Evolutionary conservation across 805 yeast species (phyloP).

Genomic region (Torulaspora delbrueckii): DNA sequence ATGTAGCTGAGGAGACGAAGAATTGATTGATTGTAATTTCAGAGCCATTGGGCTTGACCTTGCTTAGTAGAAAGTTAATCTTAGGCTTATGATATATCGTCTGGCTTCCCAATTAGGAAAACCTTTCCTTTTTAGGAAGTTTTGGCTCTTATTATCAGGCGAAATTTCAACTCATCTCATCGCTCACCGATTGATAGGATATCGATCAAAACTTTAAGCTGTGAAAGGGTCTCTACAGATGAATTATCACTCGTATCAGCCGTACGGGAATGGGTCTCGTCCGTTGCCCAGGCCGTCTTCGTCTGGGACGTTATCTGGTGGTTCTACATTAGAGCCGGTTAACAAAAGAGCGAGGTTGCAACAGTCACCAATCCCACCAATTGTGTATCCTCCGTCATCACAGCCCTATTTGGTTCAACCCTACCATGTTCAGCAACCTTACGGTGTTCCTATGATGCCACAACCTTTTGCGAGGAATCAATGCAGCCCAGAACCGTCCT

Average conservation of each 20-base stretch:
- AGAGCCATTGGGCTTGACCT: neutral
- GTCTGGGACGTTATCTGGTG: conserved; percentile 23
- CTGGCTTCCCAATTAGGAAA: neutral
- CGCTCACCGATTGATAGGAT: neutral
- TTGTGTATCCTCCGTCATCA: neutral
- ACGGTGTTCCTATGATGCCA: conserved; percentile 1
- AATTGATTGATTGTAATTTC: neutral
- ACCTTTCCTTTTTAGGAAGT: neutral
- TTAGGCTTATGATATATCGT: neutral
- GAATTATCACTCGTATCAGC: conserved; percentile 4
- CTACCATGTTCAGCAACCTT: conserved; percentile 4
- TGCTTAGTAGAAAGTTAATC: neutral
- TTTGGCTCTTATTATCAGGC: neutral
- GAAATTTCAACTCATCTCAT: conserved; percentile 10
- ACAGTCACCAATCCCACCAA: conserved; percentile 1
- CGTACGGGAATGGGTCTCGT: conserved; percentile 9
- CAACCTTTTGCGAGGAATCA: conserved; percentile 2
- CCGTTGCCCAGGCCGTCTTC: conserved; percentile 26
- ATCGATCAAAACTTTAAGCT: neutral
- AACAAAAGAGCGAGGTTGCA: conserved; percentile 10
- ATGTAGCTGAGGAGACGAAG: neutral
- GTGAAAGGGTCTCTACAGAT: conserved; percentile 1
- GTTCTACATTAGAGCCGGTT: conserved; percentile 4
- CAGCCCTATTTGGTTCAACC: conserved; percentile 1
- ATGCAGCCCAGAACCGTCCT: conserved; percentile 8